phyloP scores from a whole-genome alignment of 2,329 filamentous ascomycete species.

The Penicillium expansum region DNA sequence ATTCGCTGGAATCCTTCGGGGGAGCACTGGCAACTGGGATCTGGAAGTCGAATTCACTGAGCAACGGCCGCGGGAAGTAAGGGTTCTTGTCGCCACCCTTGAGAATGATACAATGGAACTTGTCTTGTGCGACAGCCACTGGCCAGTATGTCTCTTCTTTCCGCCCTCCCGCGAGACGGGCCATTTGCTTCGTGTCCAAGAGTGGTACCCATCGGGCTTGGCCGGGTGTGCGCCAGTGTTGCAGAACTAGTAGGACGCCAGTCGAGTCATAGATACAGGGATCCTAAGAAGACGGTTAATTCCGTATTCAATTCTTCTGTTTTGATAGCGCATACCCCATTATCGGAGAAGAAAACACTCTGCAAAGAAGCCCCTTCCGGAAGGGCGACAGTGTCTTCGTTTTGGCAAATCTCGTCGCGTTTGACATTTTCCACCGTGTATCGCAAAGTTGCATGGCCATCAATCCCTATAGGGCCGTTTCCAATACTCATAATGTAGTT shows the following conservation, averaged over 20 bases:
- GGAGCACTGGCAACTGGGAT: constrained; percentile 68
- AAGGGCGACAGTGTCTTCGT: constrained; percentile 85
- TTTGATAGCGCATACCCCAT: constrained; percentile 60
- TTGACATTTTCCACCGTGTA: constrained; percentile 97
- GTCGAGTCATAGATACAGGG: constrained; percentile 95
- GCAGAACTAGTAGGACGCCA: constrained; percentile 79
- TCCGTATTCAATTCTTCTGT: not conserved
- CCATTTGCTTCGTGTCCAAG: constrained; percentile 80
- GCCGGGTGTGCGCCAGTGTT: constrained; percentile 84
- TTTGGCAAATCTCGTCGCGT: constrained; percentile 89
- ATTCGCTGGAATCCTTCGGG: constrained; percentile 37
- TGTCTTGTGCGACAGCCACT: constrained; percentile 83
- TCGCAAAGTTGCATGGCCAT: constrained; percentile 70
- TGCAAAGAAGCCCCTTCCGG: constrained; percentile 70
- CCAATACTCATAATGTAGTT: constrained; percentile 97
- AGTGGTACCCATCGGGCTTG: constrained; percentile 90
- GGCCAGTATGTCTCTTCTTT: constrained; percentile 94
- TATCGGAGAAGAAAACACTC: constrained; percentile 87
- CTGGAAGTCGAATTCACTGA: constrained; percentile 90
- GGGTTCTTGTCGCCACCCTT: constrained; percentile 92
- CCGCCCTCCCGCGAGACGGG: constrained; percentile 76
- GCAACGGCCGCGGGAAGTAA: constrained; percentile 83
- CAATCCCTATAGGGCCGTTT: constrained; percentile 78
- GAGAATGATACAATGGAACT: constrained; percentile 98
- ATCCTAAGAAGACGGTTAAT: constrained; percentile 55